Conservation (phyloP, 805 yeast species). For the Naumovozyma castellii region DNA sequence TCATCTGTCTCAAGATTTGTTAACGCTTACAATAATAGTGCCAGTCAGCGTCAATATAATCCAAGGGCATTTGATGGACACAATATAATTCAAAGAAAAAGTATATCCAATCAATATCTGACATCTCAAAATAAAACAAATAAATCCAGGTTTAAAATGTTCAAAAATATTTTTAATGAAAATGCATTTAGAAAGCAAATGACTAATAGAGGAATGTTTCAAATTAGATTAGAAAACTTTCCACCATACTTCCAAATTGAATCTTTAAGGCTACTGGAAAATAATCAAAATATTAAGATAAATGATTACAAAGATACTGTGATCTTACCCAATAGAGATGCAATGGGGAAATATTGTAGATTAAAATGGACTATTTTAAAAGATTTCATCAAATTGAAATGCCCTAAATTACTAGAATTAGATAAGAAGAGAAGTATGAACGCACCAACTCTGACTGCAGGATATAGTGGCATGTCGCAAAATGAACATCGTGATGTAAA, state of each 20-base stretch:
- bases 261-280: constrained; percentile 1
- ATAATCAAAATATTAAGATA: neutral
- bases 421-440: constrained; percentile 3
- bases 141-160: neutral
- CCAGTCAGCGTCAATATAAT: neutral
- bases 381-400: constrained; percentile 30
- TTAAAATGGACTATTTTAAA: constrained; percentile 32
- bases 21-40: neutral
- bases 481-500: constrained; percentile 4
- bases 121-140: neutral
- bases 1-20: neutral
- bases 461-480: neutral
- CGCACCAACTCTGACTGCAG: neutral
- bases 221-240: constrained; percentile 23
- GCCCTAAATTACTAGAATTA: constrained; percentile 20
- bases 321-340: constrained; percentile 4
- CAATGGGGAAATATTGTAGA: constrained; percentile 22
- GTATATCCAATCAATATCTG: neutral
- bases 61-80: neutral
- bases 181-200: constrained; percentile 27
- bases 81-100: neutral
- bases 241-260: constrained; percentile 28
- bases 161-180: constrained; percentile 27
- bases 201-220: constrained; percentile 29
- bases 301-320: neutral